phyloP scores from a whole-genome alignment of 371 early-diverging fungal species.

The Thermomucor indicae-seudaticae region DNA sequence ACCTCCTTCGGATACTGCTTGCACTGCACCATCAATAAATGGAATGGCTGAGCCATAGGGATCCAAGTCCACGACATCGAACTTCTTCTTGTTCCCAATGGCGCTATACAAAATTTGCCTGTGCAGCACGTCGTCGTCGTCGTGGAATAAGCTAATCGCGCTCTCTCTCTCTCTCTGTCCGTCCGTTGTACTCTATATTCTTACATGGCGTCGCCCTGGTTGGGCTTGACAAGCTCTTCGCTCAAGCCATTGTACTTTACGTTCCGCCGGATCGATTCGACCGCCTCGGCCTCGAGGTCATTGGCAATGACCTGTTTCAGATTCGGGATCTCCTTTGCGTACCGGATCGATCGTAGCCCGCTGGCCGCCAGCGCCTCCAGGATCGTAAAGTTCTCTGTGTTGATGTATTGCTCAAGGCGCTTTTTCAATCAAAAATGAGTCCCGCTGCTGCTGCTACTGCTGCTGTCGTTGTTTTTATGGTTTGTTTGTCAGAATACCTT shows the following conservation, averaged over 20 bases:
- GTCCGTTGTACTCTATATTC: no score
- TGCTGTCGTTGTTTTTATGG: not conserved
- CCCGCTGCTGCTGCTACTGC: not conserved
- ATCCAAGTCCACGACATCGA: constrained; percentile 93
- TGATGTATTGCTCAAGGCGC: constrained; percentile 21
- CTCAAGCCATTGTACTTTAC: constrained; percentile 77
- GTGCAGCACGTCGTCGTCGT: no score
- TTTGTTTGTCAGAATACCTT: constrained; percentile 10
- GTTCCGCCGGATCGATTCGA: constrained; percentile 89
- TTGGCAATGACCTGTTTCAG: constrained; percentile 89
- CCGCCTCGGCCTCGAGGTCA: constrained; percentile 91
- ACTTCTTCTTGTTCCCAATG: constrained; percentile 55
- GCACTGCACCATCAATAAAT: constrained; percentile 96
- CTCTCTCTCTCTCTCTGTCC: no score
- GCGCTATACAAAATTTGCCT: constrained; percentile 81
- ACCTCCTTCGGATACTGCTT: constrained; percentile 92
- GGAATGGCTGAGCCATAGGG: constrained; percentile 99
- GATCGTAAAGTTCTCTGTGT: constrained; percentile 60
- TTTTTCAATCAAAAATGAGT: constrained; percentile 1
- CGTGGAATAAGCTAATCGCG: no score
- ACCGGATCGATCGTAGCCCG: constrained; percentile 97
- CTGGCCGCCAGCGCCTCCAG: constrained; percentile 99
- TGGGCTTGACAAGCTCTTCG: constrained; percentile 72
- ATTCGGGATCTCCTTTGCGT: constrained; percentile 91
- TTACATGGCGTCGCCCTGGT: constrained; percentile 80